Conservation (phyloP, 1,139 yeast genomes). For the Geotrichum fermentans region DNA sequence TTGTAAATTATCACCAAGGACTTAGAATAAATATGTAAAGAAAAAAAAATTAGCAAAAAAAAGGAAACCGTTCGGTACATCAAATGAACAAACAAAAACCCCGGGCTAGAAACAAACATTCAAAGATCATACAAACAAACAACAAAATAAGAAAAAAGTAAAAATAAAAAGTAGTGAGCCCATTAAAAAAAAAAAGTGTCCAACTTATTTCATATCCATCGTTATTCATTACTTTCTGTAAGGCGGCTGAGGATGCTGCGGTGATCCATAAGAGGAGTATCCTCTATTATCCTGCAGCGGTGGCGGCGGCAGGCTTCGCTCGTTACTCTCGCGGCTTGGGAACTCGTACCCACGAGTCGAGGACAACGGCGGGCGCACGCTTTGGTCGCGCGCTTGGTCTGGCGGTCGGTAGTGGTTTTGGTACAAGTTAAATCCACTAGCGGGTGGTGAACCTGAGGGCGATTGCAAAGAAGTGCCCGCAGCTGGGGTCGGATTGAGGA, state of each 20-base stretch:
- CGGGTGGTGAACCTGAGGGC: neutral
- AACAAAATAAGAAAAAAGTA: neutral
- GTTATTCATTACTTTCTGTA: neutral
- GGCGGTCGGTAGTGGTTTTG: slow-evolving; percentile 10
- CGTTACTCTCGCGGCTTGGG: slow-evolving; percentile 28
- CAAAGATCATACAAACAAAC: neutral
- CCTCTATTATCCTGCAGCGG: no score
- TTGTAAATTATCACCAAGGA: no score
- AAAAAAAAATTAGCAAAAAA: neutral
- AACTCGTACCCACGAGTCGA: slow-evolving; percentile 22
- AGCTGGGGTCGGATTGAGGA: neutral
- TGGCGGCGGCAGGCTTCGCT: slow-evolving; percentile 23
- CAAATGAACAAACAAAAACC: no score
- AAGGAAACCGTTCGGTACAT: neutral
- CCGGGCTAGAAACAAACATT: neutral
- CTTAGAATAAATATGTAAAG: no score
- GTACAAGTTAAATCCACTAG: slow-evolving; percentile 13
- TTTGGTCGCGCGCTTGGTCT: slow-evolving; percentile 12
- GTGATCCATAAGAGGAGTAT: neutral
- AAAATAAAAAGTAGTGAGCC: neutral
- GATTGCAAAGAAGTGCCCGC: neutral
- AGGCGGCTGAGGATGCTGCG: neutral
- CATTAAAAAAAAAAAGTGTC: no score
- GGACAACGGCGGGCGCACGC: neutral
- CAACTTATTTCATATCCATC: no score